Evolutionary conservation across 192 early-diverging fungal genomes (phyloP), one percentile per base, ranked within the genome.

Genomic region (Anaeromyces robustus): DNA sequence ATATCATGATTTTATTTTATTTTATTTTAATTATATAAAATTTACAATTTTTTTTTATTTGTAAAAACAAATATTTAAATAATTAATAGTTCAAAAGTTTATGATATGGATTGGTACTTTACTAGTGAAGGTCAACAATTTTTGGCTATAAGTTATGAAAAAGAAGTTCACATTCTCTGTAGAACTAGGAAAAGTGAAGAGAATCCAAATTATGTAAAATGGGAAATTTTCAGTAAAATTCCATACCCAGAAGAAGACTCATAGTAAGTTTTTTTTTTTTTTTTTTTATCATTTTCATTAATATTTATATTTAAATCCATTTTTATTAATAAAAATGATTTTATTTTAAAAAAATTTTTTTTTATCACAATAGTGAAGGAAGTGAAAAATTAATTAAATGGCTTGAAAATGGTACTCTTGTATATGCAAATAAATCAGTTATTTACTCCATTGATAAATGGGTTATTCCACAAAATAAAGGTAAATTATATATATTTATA

Each of bases 81-180:
- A 1, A 12, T 39, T 39, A 14, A 14, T 39, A 39, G 26, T n/a
- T 26, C 52, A 1, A 68, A 68, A 9, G 52, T 68, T 11, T 68
- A n/a, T 34, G 92, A 86, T 80, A 68, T 93, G 41, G 90, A 91
- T 78, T 96, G 93, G 94, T 90, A 86, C 81, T 85, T 93, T 6
- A 89, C 93, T n/a, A 89, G 90, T 11, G 92, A 93, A 82, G 93
- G 92, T 2, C 89, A 94, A 68, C 88, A 90, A 39, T 83, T 95
- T 30, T 84, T 96, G 16, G 93, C 92, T 14, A 87, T 94, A 16
- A 91, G 89, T 26, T 87, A 87, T 77, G 78, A 82, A 18, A 85
- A 78, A 26, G 86, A 84, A 16, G 87, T 94, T 6, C 81, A 86
- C 5, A 88, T 95, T 77, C 94, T 89, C 80, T 88, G 89, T 68